phyloP scores from a whole-genome alignment of 495 filamentous ascomycete species.

The Amorphotheca resinae region DNA sequence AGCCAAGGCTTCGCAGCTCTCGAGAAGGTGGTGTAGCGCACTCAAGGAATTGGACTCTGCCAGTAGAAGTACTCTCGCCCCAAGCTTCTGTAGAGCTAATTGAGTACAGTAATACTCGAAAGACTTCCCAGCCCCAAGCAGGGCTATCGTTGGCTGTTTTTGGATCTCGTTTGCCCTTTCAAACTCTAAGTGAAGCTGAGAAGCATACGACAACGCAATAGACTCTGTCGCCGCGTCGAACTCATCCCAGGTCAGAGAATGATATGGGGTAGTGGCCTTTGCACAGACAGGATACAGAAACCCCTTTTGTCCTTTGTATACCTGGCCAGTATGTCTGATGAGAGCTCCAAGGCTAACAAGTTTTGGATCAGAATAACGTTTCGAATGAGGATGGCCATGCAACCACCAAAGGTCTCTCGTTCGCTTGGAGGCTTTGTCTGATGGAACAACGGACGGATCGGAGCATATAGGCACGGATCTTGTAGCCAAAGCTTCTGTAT shows the following conservation, averaged over 20 bases:
- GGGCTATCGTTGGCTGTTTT: constrained; percentile 17
- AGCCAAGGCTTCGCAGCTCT: constrained; percentile 14
- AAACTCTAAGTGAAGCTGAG: constrained; percentile 9
- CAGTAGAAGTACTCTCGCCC: constrained; percentile 16
- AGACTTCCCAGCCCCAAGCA: constrained; percentile 16
- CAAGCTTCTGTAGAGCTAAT: constrained; percentile 21
- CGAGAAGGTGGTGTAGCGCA: constrained; percentile 14
- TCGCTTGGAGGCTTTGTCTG: constrained; percentile 9
- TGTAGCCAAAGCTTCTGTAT: background rate
- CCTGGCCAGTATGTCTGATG: constrained; percentile 13
- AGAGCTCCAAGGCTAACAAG: constrained; percentile 17
- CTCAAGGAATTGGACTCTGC: constrained; percentile 17
- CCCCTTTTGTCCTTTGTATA: constrained; percentile 12
- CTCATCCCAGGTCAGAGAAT: constrained; percentile 19
- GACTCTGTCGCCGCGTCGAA: constrained; percentile 17
- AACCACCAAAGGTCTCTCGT: constrained; percentile 19
- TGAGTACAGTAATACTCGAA: constrained; percentile 19
- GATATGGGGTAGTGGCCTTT: constrained; percentile 8
- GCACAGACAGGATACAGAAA: constrained; percentile 15
- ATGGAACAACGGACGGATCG: constrained; percentile 16
- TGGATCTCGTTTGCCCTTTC: constrained; percentile 8
- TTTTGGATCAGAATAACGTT: constrained; percentile 16
- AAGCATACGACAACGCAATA: constrained; percentile 13
- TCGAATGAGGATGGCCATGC: constrained; percentile 21
- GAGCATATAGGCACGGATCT: constrained; percentile 11